Conservation (phyloP, 768 basidiomycete species). For the Chalciporus sphaerocephalus region DNA sequence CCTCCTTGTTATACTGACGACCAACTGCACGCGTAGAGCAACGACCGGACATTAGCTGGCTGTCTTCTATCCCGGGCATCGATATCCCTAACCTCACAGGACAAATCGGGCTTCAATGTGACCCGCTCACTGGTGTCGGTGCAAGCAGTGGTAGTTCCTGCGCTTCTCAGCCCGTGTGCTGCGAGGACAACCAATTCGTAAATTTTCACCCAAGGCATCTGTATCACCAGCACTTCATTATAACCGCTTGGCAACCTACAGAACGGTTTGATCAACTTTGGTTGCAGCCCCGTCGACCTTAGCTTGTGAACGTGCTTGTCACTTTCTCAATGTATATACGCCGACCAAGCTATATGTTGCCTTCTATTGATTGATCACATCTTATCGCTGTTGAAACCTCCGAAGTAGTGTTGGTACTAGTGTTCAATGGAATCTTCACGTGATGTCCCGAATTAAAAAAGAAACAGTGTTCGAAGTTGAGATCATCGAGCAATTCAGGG, state of each 20-base stretch:
- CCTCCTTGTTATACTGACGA: not conserved
- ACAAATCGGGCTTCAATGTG: constrained; percentile 8
- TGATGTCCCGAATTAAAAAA: not conserved
- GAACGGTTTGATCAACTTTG: constrained; percentile 10
- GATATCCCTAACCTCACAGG: not conserved
- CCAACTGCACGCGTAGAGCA: not conserved
- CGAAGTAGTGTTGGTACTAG: too few relatives aligned
- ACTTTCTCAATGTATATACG: not conserved
- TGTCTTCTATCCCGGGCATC: constrained; percentile 1
- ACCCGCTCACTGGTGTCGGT: not conserved
- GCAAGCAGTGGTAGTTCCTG: constrained; percentile 4
- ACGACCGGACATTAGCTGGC: not conserved
- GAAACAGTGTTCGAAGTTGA: not conserved
- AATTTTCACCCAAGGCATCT: not conserved
- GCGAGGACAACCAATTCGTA: constrained; percentile 10
- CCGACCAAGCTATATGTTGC: not conserved
- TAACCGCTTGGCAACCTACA: not conserved
- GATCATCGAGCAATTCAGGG: too few relatives aligned
- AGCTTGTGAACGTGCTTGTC: not conserved
- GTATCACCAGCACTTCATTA: not conserved
- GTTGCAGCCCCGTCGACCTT: constrained; percentile 10
- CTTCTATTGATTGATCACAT: too few relatives aligned
- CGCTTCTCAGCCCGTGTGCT: constrained; percentile 16
- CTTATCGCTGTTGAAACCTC: too few relatives aligned
- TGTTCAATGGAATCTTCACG: not conserved